phyloP scores from a whole-genome alignment of 352 stramenopile genomes.

The Blastocystis sp. region DNA sequence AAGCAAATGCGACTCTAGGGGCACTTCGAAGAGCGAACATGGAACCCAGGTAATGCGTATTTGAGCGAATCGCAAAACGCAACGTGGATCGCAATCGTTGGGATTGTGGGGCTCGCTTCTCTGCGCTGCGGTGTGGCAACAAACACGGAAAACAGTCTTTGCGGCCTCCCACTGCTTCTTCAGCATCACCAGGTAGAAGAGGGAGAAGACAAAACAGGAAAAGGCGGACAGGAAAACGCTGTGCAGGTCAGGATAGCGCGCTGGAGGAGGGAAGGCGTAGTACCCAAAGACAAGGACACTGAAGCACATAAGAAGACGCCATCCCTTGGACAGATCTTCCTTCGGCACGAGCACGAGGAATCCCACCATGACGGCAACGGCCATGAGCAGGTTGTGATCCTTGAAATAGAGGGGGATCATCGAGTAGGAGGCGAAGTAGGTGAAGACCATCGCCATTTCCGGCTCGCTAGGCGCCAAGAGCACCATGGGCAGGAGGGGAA shows the following conservation, averaged over 20 bases:
- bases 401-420: slow-evolving; percentile 73
- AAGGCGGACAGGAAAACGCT: slow-evolving; percentile 53
- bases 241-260: slow-evolving; percentile 58
- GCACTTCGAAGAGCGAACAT: slow-evolving; percentile 46
- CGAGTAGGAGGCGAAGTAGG: slow-evolving; percentile 75
- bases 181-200: slow-evolving; percentile 25
- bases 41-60: background rate
- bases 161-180: background rate
- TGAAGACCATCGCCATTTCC: slow-evolving; percentile 1
- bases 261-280: slow-evolving; percentile 43
- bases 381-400: slow-evolving; percentile 32
- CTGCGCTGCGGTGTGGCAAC: background rate
- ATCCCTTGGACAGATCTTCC: background rate
- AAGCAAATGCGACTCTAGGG: background rate
- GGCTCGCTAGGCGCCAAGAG: slow-evolving; percentile 76
- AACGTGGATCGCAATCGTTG: background rate
- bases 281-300: background rate
- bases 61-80: background rate
- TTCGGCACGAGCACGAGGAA: background rate
- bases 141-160: background rate
- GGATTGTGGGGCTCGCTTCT: background rate
- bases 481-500: slow-evolving; percentile 85
- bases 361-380: background rate
- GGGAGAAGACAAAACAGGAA: slow-evolving; percentile 19
- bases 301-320: background rate